These are phyloP conservation scores for Colletotrichum sp. DNA, from an alignment of 2,329 filamentous ascomycete species.

Conservation along the genomic window DNA sequence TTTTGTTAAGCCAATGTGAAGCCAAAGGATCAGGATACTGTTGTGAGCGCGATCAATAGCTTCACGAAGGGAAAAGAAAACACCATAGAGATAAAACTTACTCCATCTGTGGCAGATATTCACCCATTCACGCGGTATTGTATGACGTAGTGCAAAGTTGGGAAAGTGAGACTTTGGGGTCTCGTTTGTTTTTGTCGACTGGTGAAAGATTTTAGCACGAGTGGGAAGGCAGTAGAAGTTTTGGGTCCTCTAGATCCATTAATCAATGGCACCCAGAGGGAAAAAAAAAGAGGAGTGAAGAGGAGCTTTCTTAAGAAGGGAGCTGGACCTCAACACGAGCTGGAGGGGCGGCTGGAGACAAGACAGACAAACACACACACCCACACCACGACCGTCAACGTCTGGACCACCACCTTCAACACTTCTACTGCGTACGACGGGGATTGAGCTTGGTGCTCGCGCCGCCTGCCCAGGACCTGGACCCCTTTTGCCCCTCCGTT, in stretches of 20 bases:
- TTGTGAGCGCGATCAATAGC: not conserved
- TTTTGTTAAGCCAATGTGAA: not conserved
- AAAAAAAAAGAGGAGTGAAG: not conserved
- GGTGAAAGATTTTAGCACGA: not conserved
- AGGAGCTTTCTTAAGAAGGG: constrained; percentile 10
- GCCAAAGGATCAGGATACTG: not conserved
- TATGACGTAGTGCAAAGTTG: not conserved
- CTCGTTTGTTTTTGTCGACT: not conserved
- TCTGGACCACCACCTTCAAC: not conserved
- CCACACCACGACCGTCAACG: not conserved
- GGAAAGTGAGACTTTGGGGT: not conserved
- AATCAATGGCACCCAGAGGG: not conserved
- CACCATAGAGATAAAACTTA: not conserved
- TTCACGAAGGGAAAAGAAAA: not conserved
- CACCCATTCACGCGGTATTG: not conserved
- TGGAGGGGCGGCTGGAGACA: not conserved
- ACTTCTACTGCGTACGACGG: not conserved
- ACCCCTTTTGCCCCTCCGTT: constrained; percentile 17
- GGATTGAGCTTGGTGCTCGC: constrained; percentile 7
- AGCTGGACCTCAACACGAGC: not conserved
- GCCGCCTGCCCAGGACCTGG: constrained; percentile 15
- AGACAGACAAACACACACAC: not conserved
- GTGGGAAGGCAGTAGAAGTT: not conserved
- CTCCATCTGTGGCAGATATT: constrained; percentile 4
- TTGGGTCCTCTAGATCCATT: not conserved